Evolutionary conservation across 192 early-diverging fungal genomes (phyloP).

Genomic region (Gonapodya prolifera): DNA sequence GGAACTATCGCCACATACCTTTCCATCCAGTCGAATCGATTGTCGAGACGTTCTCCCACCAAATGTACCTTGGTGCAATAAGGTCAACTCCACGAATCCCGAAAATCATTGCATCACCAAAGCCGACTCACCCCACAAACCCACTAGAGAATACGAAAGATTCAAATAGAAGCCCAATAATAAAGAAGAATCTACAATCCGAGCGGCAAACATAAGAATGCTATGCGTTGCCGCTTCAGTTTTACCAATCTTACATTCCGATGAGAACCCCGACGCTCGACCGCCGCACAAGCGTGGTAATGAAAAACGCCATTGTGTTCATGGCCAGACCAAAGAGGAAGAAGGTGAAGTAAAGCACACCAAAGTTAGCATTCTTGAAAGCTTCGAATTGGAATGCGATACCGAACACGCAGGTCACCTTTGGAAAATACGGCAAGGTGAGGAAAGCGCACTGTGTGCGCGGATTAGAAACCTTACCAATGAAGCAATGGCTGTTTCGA

Average conservation of each 20-base stretch:
- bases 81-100: too few relatives aligned
- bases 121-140: slow-evolving; percentile 30
- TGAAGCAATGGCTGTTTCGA: slow-evolving; percentile 40
- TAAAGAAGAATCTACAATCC: slow-evolving; percentile 41
- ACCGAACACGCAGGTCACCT: slow-evolving; percentile 41
- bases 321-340: slow-evolving; percentile 64
- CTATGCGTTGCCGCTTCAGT: background rate
- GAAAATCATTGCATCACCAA: too few relatives aligned
- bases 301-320: slow-evolving; percentile 53
- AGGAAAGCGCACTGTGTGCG: background rate
- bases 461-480: slow-evolving; percentile 12
- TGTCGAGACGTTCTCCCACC: slow-evolving; percentile 24
- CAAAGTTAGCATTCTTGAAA: slow-evolving; percentile 49
- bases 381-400: slow-evolving; percentile 44
- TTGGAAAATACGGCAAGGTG: background rate
- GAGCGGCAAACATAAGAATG: background rate
- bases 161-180: slow-evolving; percentile 64
- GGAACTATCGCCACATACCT: background rate
- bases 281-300: slow-evolving; percentile 52
- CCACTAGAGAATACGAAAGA: slow-evolving; percentile 29
- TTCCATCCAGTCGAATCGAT: slow-evolving; percentile 5
- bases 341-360: slow-evolving; percentile 41
- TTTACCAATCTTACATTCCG: slow-evolving; percentile 28
- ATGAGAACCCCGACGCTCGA: slow-evolving; percentile 50
- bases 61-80: slow-evolving; percentile 19